Percentiles rank a stretch among this genome's conserved stretches.
Conservation (phyloP, 108 stramenopile genomes). For the Schizochytrium sp. region DNA sequence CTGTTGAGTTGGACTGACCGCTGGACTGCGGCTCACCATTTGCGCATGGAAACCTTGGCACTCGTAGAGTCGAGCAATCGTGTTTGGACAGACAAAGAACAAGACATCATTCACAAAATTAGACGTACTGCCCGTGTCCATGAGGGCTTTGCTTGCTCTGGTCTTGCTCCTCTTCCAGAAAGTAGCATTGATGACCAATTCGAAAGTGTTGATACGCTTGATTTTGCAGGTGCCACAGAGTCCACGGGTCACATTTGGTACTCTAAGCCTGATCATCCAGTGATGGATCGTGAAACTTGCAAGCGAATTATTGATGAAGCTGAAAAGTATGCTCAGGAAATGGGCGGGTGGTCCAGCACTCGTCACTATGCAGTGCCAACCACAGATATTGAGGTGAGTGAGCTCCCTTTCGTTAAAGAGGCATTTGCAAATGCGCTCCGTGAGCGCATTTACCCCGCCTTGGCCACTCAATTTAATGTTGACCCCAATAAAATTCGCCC, state of each 20-base stretch:
- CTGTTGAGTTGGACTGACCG: not conserved
- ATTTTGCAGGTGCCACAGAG: not conserved
- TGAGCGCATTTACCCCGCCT: not conserved
- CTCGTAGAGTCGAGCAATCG: not conserved
- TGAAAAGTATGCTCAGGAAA: not conserved
- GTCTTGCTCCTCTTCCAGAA: not conserved
- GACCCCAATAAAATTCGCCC: not conserved
- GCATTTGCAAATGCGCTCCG: not conserved
- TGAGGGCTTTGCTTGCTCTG: not conserved
- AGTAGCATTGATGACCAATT: not conserved
- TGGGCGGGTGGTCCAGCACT: constrained; percentile 8
- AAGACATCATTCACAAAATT: too few species aligned
- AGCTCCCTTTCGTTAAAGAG: not conserved
- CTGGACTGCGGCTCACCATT: not conserved
- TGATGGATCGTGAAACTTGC: not conserved
- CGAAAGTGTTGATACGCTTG: not conserved
- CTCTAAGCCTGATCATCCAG: not conserved
- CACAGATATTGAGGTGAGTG: not conserved
- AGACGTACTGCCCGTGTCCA: not conserved
- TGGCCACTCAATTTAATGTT: not conserved
- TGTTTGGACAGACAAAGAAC: too few species aligned
- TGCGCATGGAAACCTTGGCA: not conserved
- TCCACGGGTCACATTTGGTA: not conserved
- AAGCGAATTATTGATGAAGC: not conserved
- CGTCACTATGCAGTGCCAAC: constrained; percentile 5